Evolutionary conservation across 176 grass and related monocot genomes (phyloP), one percentile per base, ranked within the genome.

Genomic region (Luzula sylvatica): DNA sequence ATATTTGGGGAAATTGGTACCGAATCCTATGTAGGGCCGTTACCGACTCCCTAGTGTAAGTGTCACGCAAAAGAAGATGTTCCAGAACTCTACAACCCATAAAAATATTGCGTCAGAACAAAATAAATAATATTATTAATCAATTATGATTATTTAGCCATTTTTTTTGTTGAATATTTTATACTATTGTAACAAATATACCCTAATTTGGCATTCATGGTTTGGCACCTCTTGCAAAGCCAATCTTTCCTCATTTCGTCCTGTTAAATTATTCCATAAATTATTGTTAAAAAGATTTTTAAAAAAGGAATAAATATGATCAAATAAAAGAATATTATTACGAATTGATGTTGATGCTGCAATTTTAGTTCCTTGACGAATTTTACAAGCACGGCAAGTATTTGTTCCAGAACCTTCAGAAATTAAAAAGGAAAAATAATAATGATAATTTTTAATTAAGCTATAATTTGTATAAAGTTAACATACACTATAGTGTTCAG

Each of bases 201-300:
- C 92, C 92, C 81, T 38, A 96, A 68, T 80, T 96, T 96, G 62
- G 84, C 92, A 82, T 89, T 86, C 92, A 96, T 96, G 51, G 92
- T 96, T 35, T 72, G 85, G 30, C 92, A 96, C 61, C 92, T 88
- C 72, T 96, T 96, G 57, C 80, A 82, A 79, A 96, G 85, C 92
- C 92, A 96, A 32, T 77, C 82, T 60, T 96, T 96, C 59, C 81
- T 96, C 26, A 96, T 20, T 70, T 96, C 92, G 65, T 96, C 92
- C 92, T 96, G 75, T 70, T 60, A 53, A 21, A 35, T 40, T 42
- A 67, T 12, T 25, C 56, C 43, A 75, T 16, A 72, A 22, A 55
- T 46, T 4, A 59, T 12, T 72, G 47, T 29, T 20, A 2, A 1
- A 42, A 50, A 56, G 23, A n/a, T n/a, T n/a, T n/a, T n/a, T 12